Evolutionary conservation across 2,329 filamentous ascomycete species (phyloP), one percentile per base, ranked within the genome.

Genomic region (Hypomyces perniciosus): DNA sequence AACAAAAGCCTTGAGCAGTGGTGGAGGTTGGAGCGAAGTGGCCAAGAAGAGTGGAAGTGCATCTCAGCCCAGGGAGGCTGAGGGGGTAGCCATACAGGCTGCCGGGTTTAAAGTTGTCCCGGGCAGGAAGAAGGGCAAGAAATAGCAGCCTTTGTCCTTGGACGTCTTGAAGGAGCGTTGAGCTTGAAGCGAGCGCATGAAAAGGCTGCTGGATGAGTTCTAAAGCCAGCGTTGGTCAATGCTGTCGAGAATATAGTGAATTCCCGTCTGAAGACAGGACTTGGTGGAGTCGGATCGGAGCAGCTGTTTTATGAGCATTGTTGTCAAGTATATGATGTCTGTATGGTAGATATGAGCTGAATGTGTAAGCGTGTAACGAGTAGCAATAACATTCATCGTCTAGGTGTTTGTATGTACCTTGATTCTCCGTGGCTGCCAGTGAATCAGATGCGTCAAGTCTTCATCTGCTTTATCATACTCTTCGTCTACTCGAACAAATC

Each of bases 11-110:
- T 54, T 73, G 67, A 57, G 70, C 45, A 63, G 71, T 28, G 72
- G 76, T 28, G 84, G 88, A 50, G 92, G 92, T 20, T 99, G 93
- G 93, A 96, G 80, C 60, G 93, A 97, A 72, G 93, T 99, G 47
- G 93, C 93, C 1, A 97, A 97, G 84, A 96, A 96, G 77, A 86
- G 87, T 44, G 71, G 73, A 49, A 72, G 74, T 50, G 65, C 67
- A 44, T 56, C 54, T 46, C 59, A 61, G 48, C 50, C 55, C 46
- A 75, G 74, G 54, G 77, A 78, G 31, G 72, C 59, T 65, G 66
- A 65, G 67, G 62, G 69, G 59, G 62, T 62, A 28, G 46, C 34
- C 10, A 70, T 72, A 59, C 75, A 70, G 59, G 71, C 61, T 37
- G 78, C 85, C 8, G 81, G 81, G 45, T 97, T 96, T 74, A 93